A percentile compares a stretch with the other conserved stretches of the same genome.
These are phyloP conservation scores for Scutellaria baicalensis DNA, from an alignment of 257 asterid species.

Conservation along the genomic window DNA sequence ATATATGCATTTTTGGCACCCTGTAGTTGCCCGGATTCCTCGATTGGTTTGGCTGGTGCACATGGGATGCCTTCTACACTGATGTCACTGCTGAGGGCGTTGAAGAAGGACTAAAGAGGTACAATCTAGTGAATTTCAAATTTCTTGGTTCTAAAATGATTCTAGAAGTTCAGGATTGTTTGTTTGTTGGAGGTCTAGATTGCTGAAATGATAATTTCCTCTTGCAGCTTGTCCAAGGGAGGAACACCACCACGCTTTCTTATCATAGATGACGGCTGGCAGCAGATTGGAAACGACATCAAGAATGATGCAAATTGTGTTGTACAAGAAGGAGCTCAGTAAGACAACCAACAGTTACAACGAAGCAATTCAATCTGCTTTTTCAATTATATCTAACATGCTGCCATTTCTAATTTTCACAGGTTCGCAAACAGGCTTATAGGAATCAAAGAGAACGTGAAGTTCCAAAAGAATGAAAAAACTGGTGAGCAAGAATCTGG, in stretches of 20 bases:
- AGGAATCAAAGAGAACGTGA: constrained; percentile 80
- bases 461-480: constrained; percentile 54
- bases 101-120: constrained; percentile 86
- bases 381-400: background rate
- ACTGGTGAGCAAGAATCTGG: constrained; percentile 47
- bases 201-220: constrained; percentile 1
- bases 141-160: background rate
- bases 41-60: constrained; percentile 99
- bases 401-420: constrained; percentile 20
- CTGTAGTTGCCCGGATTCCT: constrained; percentile 70
- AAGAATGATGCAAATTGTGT: constrained; percentile 51
- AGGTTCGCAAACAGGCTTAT: constrained; percentile 84
- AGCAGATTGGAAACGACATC: constrained; percentile 72
- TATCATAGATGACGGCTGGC: constrained; percentile 98
- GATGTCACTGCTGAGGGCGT: constrained; percentile 98
- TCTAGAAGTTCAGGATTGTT: background rate
- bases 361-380: background rate
- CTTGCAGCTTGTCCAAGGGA: constrained; percentile 78
- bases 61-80: constrained; percentile 99
- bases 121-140: background rate
- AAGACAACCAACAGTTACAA: constrained; percentile 12
- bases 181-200: background rate
- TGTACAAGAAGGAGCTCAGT: constrained; percentile 93
- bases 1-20: background rate
- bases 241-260: constrained; percentile 88